These are phyloP conservation scores for Solanum chilense DNA, from an alignment of 257 asterid genomes.

Conservation along the genomic window DNA sequence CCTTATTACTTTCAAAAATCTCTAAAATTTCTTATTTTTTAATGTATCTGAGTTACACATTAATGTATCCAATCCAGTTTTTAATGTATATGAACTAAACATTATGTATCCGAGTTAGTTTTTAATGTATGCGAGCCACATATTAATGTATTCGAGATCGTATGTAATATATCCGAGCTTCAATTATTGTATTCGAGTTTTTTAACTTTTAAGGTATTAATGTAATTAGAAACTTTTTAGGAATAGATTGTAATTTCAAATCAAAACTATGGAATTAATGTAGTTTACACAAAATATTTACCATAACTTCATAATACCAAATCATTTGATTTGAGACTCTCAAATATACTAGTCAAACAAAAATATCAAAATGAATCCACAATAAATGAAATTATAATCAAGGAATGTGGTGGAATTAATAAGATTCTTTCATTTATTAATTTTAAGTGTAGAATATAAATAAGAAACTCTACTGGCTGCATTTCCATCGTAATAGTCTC, in stretches of 20 bases:
- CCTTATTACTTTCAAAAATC: no score
- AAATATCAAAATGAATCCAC: neutral
- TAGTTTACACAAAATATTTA: neutral
- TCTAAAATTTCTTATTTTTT: accelerated
- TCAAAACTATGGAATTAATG: no score
- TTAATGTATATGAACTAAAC: no score
- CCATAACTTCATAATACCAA: neutral
- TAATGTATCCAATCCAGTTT: no score
- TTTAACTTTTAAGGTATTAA: no score
- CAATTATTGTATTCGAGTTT: no score
- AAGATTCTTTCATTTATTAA: neutral
- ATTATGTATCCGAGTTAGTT: no score
- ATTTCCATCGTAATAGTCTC: neutral
- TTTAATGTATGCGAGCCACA: no score
- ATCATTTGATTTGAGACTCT: neutral
- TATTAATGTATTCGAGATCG: no score
- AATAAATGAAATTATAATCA: neutral
- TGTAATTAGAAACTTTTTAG: no score
- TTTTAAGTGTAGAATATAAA: neutral
- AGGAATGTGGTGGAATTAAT: neutral
- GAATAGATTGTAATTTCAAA: no score
- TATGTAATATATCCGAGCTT: no score
- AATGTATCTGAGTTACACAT: accelerated
- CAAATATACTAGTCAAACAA: neutral
- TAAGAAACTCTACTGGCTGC: neutral